Evolutionary conservation across 768 basidiomycete genomes (phyloP), one percentile per base, ranked within the genome.

Genomic region (Kwoniella shandongensis): DNA sequence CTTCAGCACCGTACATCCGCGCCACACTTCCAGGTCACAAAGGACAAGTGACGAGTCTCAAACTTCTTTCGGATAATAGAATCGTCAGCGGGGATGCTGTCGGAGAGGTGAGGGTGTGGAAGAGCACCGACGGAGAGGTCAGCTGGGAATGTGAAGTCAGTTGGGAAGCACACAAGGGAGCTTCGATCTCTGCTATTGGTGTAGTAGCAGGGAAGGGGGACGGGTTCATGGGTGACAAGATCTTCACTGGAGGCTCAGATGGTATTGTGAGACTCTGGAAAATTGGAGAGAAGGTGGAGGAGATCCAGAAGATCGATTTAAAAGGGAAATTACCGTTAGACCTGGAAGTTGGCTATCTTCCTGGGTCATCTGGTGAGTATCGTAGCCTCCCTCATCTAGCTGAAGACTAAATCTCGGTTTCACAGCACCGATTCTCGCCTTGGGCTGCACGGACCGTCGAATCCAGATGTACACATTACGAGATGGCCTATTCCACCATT

Each of bases 171-270:
- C 93, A 97, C 75, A 59, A 76, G 17, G 81, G 83, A 50, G 55
- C 63, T 1, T 81, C 88, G 0, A 82, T 97, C 26, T 87, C 89
- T 12, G 81, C 86, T 2, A 73, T 97, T 3, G 83, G 81, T 38
- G 78, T 80, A 1, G 77, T 80, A 48, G 79, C 56, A 15, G 55
- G 18, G 7, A 26, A 49, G 26, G 27, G 32, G 1, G 44, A 56
- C 18, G 35, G 45, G 58, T 26, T 36, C 54, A 20, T 62, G 2
- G 30, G 36, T 10, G 73, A 79, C 41, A 76, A 79, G 32, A 59
- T 93, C 8, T 80, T 86, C 2, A 90, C 89, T 0, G 91, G 89
- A 0, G 85, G 88, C 15, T 94, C 92, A 0, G 92, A 97, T 74
- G 84, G 85, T 0, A 77, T 78, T 1, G 81, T 93, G 40, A 90